These are phyloP conservation scores for Phytophthora megakarya DNA, from an alignment of 352 stramenopile species.

Conservation along the genomic window DNA sequence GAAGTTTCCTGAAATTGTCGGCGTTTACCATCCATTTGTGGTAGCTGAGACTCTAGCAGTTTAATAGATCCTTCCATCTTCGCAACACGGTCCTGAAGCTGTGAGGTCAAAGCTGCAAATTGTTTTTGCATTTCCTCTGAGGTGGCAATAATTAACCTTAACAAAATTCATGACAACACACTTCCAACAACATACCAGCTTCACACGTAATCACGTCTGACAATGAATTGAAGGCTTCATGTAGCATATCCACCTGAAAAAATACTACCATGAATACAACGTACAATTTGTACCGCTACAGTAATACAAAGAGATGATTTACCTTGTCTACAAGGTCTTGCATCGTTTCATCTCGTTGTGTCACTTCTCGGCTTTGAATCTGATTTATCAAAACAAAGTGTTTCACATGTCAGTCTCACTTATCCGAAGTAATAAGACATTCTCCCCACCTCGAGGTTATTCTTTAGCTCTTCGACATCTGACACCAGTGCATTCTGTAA, in stretches of 20 bases:
- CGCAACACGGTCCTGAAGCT: conserved; percentile 38
- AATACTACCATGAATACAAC: background rate
- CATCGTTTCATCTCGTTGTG: conserved; percentile 54
- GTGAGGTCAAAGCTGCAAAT: conserved; percentile 23
- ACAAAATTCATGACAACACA: background rate
- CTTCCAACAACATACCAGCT: conserved; percentile 31
- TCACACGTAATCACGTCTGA: conserved; percentile 65
- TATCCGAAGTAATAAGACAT: background rate
- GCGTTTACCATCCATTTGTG: conserved; percentile 45
- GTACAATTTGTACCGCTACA: too few species aligned
- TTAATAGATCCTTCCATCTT: conserved; percentile 41
- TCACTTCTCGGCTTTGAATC: conserved; percentile 49
- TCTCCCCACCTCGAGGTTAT: conserved; percentile 47
- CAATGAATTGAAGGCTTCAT: conserved; percentile 61
- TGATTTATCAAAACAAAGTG: too few species aligned
- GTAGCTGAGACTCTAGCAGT: conserved; percentile 40
- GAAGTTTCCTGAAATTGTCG: conserved; percentile 44
- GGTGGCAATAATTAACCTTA: background rate
- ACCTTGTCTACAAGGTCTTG: conserved; percentile 49
- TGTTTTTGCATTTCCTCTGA: conserved; percentile 45
- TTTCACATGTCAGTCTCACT: too few species aligned
- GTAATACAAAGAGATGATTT: background rate
- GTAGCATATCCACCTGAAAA: conserved; percentile 47
- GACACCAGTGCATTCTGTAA: conserved; percentile 50
- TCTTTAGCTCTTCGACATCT: conserved; percentile 64